Evolutionary conservation across 768 basidiomycete genomes (phyloP), one percentile per base, ranked within the genome.

Genomic region (Pholiota conissans): DNA sequence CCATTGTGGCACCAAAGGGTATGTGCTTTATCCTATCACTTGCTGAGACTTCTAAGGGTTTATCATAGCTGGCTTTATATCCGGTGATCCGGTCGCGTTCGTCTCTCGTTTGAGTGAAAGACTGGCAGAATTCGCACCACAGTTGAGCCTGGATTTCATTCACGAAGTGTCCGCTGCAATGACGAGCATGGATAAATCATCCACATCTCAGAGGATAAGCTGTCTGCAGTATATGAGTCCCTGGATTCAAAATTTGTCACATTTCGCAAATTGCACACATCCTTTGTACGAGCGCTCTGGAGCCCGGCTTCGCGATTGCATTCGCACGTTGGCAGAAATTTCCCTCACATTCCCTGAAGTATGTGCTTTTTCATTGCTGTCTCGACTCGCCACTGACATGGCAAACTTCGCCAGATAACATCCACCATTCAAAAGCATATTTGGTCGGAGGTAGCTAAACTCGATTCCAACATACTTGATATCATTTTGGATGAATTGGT

Each of bases 81-180:
- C 89, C 14, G 85, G 87, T 3, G 84, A 87, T 59, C 76, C 84
- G 11, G 77, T 76, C 48, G 74, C 84, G 0, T 90, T 90, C 59
- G 82, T 88, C 22, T 71, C 78, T 8, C 77, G 79, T 49, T 70
- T 93, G 40, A 93, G 91, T 69, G 89, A 89, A 58, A 82, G 81
- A 40, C 73, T 94, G 14, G 84, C 92, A 2, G 77, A 76, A 2
- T 87, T 86, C 63, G 84, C 83, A n/a, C 93, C 94, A 10, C 84
- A 91, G 30, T 75, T 96, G 29, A 95, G 93, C 0, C 75, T 96
- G 16, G 94, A 96, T 70, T 92, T 96, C 71, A 76, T 95, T 52
- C 84, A 86, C n/a, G 94, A 95, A 71, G 90, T 95, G 27, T 84
- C 84, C 29, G 81, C 80, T 0, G 82, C 85, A 2, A 84, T 91